Evolutionary conservation across 2,329 filamentous ascomycete species (phyloP), one percentile per base, ranked within the genome.

Genomic region (Botrytis porri): DNA sequence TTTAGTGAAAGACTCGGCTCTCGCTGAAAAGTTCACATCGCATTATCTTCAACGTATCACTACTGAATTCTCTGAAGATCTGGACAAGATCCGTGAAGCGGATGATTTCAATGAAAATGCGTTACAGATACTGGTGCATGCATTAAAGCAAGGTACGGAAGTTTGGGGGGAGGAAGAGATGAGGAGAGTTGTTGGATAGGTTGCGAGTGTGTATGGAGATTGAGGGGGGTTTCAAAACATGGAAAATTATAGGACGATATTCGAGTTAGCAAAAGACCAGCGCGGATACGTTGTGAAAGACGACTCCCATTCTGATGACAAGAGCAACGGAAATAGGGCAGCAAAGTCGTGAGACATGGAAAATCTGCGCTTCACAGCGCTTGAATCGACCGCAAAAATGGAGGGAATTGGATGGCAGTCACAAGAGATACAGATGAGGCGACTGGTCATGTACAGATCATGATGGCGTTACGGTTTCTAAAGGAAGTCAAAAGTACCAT

Each of bases 31-130:
- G 16, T 91, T 89, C 80, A 69, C 65, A 1, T n/a, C 65, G 20
- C 65, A 69, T 43, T 94, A 94, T 81, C 86, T 94, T 64, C 89
- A 91, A 77, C 89, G 88, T 74, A 84, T 89, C 9, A 93, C 92
- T 0, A 84, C 85, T 69, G 92, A 94, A 80, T 89, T 95, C 72
- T 88, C 90, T 20, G 90, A 93, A 76, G 92, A 94, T 80, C 85
- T 95, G 54, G 89, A 93, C 82, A 89, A 89, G 81, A 84, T 94
- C 75, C 88, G 92, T 76, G 80, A 81, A 57, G 90, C 92, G 16
- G 88, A 89, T 77, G 92, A 94, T 82, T 95, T 94, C 83, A 90
- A 88, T 79, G 84, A 84, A 73, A 88, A 89, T 69, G 87, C 88
- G 5, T 85, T 93, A 43, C 84, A 86, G 8, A 86, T 93, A 79